A percentile compares a stretch with the other conserved stretches of the same genome.
Conservation (phyloP, 2,329 filamentous ascomycete species). For the Zasmidium angulare region DNA sequence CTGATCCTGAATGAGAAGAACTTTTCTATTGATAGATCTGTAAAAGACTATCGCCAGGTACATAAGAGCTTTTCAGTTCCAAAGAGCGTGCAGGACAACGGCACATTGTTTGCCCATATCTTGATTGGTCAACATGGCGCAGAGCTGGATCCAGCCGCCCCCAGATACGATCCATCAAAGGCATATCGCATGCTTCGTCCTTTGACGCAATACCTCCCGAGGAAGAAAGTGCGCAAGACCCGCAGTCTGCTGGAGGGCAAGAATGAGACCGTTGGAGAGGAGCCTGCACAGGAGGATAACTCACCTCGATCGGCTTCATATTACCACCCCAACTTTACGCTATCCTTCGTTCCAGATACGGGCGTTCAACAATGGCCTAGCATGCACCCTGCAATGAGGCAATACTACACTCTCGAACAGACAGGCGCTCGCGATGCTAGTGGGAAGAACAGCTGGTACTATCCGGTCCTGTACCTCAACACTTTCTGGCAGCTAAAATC, state of each 20-base stretch:
- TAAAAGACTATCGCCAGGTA: slow-evolving; percentile 72
- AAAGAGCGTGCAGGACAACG: slow-evolving; percentile 79
- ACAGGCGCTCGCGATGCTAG: slow-evolving; percentile 78
- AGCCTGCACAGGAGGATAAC: slow-evolving; percentile 47
- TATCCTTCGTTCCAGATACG: slow-evolving; percentile 80
- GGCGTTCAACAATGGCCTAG: slow-evolving; percentile 67
- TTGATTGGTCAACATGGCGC: slow-evolving; percentile 77
- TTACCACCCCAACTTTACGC: slow-evolving; percentile 92
- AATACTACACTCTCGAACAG: slow-evolving; percentile 76
- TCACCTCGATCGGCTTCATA: slow-evolving; percentile 74
- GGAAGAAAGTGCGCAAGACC: slow-evolving; percentile 86
- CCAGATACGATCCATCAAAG: slow-evolving; percentile 69
- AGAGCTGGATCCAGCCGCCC: slow-evolving; percentile 70
- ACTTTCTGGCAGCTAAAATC: slow-evolving; percentile 94
- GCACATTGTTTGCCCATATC: slow-evolving; percentile 92
- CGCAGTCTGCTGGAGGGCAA: slow-evolving; percentile 71
- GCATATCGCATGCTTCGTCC: slow-evolving; percentile 84
- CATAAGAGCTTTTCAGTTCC: slow-evolving; percentile 79
- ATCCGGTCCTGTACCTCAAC: slow-evolving; percentile 87
- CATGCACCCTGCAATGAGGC: slow-evolving; percentile 71
- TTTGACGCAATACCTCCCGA: slow-evolving; percentile 83
- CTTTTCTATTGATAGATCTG: slow-evolving; percentile 58
- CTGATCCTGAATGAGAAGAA: slow-evolving; percentile 76
- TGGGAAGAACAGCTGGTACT: slow-evolving; percentile 91
- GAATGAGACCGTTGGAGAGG: slow-evolving; percentile 50